These are phyloP conservation scores for Mycena belliarum DNA, from an alignment of 768 basidiomycete species.

Conservation along the genomic window DNA sequence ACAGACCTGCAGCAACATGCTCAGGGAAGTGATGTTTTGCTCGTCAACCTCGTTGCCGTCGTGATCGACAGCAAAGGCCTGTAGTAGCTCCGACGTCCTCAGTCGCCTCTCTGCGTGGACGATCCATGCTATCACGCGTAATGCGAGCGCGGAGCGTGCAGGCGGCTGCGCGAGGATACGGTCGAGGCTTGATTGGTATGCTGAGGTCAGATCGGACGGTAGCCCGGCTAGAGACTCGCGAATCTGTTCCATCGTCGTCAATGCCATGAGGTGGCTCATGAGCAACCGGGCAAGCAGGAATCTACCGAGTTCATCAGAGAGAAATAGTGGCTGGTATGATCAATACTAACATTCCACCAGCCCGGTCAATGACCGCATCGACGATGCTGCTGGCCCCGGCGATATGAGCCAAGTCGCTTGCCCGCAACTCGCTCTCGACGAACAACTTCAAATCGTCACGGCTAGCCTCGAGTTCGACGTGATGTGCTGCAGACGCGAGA, in stretches of 20 bases:
- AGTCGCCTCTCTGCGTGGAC: constrained; percentile 11
- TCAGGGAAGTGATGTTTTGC: constrained; percentile 1
- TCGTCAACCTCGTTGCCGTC: constrained; percentile 8
- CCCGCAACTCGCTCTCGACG: constrained; percentile 10
- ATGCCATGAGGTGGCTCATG: constrained; percentile 8
- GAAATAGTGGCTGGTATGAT: not conserved
- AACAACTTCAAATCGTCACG: constrained; percentile 7
- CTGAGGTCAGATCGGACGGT: constrained; percentile 11
- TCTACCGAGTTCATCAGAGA: not conserved
- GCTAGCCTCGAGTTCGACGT: constrained; percentile 12
- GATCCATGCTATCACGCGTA: constrained; percentile 13
- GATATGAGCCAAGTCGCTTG: constrained; percentile 4
- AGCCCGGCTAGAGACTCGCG: not conserved
- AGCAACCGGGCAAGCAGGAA: constrained; percentile 16
- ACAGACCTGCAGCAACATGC: constrained; percentile 12
- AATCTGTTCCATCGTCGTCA: constrained; percentile 7
- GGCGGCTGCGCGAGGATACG: constrained; percentile 11
- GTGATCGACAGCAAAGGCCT: constrained; percentile 15
- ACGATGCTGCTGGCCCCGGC: not conserved
- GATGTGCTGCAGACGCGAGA: not conserved
- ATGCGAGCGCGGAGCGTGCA: not conserved
- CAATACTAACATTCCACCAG: not conserved
- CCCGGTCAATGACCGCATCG: not conserved
- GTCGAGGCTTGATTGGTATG: constrained; percentile 14
- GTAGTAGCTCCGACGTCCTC: constrained; percentile 8